These are phyloP conservation scores for Penicillium canariense DNA, from an alignment of 495 filamentous ascomycete species.

Conservation along the genomic window DNA sequence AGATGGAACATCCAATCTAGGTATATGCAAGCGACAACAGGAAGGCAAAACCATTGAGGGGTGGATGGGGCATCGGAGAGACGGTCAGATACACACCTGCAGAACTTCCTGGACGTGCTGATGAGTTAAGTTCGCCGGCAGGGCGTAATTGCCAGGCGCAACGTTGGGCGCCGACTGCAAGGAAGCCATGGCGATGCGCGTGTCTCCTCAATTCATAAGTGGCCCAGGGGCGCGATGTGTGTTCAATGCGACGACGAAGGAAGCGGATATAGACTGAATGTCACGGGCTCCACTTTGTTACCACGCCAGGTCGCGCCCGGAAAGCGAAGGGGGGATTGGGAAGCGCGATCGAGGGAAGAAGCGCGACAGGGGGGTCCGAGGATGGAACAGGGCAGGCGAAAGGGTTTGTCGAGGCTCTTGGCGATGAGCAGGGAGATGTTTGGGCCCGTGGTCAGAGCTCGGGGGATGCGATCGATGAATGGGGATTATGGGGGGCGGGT, in stretches of 20 bases:
- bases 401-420: slow-evolving; percentile 31
- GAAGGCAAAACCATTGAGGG: too few species aligned
- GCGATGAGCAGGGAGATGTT: slow-evolving; percentile 40
- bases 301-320: slow-evolving; percentile 26
- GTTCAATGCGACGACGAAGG: slow-evolving; percentile 22
- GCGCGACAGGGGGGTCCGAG: slow-evolving; percentile 12
- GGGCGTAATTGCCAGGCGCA: slow-evolving; percentile 55
- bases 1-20: slow-evolving; percentile 11
- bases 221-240: slow-evolving; percentile 14
- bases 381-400: slow-evolving; percentile 31
- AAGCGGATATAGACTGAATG: slow-evolving; percentile 8
- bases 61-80: background rate
- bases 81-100: slow-evolving; percentile 45
- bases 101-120: slow-evolving; percentile 62
- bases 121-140: slow-evolving; percentile 56
- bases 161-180: slow-evolving; percentile 66
- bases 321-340: slow-evolving; percentile 5
- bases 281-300: slow-evolving; percentile 22
- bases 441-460: slow-evolving; percentile 30
- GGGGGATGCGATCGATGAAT: slow-evolving; percentile 31
- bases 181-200: slow-evolving; percentile 65
- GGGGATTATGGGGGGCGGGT: slow-evolving; percentile 21
- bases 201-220: slow-evolving; percentile 37
- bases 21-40: background rate
- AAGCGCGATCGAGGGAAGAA: slow-evolving; percentile 9